Percentiles rank a stretch among this genome's conserved stretches.
Conservation (phyloP, 169 alveolate species). For the Plasmodium inui region DNA sequence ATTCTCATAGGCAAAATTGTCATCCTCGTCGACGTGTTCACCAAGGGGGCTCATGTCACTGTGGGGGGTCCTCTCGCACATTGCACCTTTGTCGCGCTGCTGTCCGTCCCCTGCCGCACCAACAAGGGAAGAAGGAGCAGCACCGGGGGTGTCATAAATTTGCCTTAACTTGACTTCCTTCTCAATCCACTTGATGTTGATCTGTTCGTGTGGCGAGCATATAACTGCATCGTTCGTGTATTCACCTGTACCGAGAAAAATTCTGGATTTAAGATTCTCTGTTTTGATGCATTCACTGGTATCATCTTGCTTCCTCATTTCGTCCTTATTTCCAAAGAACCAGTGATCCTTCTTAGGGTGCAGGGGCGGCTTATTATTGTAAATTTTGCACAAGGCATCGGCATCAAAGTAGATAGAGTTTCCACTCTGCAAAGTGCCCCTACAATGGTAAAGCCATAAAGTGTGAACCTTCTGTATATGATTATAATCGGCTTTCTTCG, state of each 20-base stretch:
- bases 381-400: conserved; percentile 89
- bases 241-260: conserved; percentile 89
- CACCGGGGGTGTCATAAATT: conserved; percentile 28
- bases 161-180: conserved; percentile 85
- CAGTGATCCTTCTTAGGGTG: conserved; percentile 93
- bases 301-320: conserved; percentile 76
- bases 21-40: conserved; percentile 17
- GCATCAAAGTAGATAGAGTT: conserved; percentile 87
- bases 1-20: conserved; percentile 16
- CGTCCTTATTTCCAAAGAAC: conserved; percentile 80
- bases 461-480: conserved; percentile 91
- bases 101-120: not conserved
- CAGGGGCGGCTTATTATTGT: conserved; percentile 89
- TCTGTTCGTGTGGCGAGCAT: conserved; percentile 86
- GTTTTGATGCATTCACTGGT: conserved; percentile 76
- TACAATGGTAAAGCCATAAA: conserved; percentile 93
- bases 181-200: conserved; percentile 88
- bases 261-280: conserved; percentile 83
- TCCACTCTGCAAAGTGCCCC: conserved; percentile 88
- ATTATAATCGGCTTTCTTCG: conserved; percentile 82
- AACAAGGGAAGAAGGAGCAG: not conserved
- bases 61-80: conserved; percentile 9
- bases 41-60: conserved; percentile 9
- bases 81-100: not conserved
- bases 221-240: conserved; percentile 90